These are phyloP conservation scores for Naganishia vishniacii DNA, from an alignment of 768 basidiomycete species.

Conservation along the genomic window DNA sequence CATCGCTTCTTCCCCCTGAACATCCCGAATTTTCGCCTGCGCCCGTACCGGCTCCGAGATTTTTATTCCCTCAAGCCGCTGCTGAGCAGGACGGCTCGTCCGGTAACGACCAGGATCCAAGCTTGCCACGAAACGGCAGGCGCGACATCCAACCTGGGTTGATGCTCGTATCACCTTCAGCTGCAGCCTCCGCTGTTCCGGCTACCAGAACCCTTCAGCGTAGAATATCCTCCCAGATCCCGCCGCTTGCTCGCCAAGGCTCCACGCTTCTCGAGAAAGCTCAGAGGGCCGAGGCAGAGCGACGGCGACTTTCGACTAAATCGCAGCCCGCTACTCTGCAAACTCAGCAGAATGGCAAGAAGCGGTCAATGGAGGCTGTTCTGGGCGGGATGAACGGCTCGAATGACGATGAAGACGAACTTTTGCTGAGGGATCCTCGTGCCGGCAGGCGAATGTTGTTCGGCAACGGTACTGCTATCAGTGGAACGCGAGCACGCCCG, in stretches of 20 bases:
- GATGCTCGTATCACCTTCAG: neutral
- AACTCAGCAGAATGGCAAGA: neutral
- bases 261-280: slow-evolving; percentile 5
- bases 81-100: neutral
- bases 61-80: slow-evolving; percentile 3
- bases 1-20: slow-evolving; percentile 14
- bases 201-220: slow-evolving; percentile 5
- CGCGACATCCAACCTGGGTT: neutral
- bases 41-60: slow-evolving; percentile 17
- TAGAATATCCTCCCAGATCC: slow-evolving; percentile 12
- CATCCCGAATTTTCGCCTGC: slow-evolving; percentile 26
- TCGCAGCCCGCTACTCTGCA: neutral
- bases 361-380: slow-evolving; percentile 17
- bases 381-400: slow-evolving; percentile 6
- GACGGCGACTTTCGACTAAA: neutral
- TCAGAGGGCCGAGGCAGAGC: neutral
- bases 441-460: neutral
- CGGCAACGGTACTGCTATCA: neutral
- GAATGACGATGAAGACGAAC: slow-evolving; percentile 4
- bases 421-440: neutral
- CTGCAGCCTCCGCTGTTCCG: neutral
- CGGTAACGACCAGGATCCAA: neutral
- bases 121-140: neutral
- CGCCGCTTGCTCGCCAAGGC: slow-evolving; percentile 16
- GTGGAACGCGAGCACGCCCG: neutral